Evolutionary conservation across 169 alveolate species (phyloP).

Genomic region (Plasmodium inui): DNA sequence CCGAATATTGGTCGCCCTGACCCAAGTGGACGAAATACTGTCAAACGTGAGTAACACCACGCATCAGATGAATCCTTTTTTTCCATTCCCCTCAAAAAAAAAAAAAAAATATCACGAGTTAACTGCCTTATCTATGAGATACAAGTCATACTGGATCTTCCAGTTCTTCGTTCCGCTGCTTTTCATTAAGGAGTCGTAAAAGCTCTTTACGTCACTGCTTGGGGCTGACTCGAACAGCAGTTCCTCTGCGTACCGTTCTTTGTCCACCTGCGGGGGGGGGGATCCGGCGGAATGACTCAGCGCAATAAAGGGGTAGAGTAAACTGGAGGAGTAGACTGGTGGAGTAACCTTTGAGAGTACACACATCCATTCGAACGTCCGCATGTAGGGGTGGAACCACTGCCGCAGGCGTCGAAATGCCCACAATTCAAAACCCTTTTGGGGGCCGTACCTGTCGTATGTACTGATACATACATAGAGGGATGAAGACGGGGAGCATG

Average conservation of each 20-base stretch:
- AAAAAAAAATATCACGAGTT: conserved; percentile 33
- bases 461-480: conserved; percentile 87
- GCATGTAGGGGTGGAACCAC: background rate
- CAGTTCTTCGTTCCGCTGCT: conserved; percentile 77
- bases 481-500: conserved; percentile 84
- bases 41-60: background rate
- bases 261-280: conserved; percentile 76
- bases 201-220: conserved; percentile 58
- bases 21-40: background rate
- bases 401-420: no score
- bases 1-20: background rate
- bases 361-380: background rate
- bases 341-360: background rate
- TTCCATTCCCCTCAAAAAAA: background rate
- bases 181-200: conserved; percentile 78
- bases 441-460: conserved; percentile 82
- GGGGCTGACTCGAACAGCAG: conserved; percentile 77
- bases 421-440: background rate
- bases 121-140: conserved; percentile 83
- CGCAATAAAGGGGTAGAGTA: background rate
- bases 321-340: no score
- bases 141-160: conserved; percentile 83
- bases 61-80: background rate
- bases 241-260: conserved; percentile 82
- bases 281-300: background rate